A percentile compares a stretch with the other conserved stretches of the same genome.
Evolutionary conservation across 495 filamentous ascomycete genomes (phyloP).

Genomic region (Podospora fimiseda): DNA sequence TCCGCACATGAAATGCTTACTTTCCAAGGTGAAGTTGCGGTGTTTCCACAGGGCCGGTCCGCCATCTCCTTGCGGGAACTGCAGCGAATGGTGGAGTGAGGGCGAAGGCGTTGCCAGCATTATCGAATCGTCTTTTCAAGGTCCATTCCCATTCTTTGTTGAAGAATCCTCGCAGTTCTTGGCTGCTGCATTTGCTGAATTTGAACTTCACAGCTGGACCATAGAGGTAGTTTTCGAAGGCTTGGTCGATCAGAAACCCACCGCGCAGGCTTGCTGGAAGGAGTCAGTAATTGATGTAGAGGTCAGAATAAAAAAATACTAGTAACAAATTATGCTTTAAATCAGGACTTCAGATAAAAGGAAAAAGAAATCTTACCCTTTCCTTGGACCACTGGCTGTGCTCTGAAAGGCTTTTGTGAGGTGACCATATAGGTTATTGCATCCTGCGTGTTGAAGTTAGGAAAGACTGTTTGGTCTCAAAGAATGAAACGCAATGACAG

Average conservation of each 20-base stretch:
- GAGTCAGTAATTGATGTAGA: too few relatives aligned
- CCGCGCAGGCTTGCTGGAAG: constrained; percentile 4
- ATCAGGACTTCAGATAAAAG: background rate
- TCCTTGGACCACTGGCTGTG: background rate
- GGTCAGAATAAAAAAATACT: too few relatives aligned
- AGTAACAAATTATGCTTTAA: background rate
- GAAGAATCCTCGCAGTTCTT: background rate
- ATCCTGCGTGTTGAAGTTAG: too few relatives aligned
- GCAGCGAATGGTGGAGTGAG: background rate
- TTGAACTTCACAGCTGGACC: background rate
- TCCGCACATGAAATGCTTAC: too few relatives aligned
- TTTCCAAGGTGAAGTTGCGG: too few relatives aligned
- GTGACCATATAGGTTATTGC: background rate
- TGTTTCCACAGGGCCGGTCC: background rate
- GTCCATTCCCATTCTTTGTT: background rate
- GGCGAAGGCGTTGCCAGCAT: too few relatives aligned
- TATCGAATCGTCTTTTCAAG: background rate
- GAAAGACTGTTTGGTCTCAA: too few relatives aligned
- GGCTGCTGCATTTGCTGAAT: background rate
- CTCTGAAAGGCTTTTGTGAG: background rate
- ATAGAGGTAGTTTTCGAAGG: constrained; percentile 1
- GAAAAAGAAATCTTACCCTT: background rate
- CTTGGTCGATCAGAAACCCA: background rate
- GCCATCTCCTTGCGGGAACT: background rate
- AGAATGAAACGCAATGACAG: too few relatives aligned